phyloP scores from a whole-genome alignment of 345 rosid species.

The Brassica rapa region DNA sequence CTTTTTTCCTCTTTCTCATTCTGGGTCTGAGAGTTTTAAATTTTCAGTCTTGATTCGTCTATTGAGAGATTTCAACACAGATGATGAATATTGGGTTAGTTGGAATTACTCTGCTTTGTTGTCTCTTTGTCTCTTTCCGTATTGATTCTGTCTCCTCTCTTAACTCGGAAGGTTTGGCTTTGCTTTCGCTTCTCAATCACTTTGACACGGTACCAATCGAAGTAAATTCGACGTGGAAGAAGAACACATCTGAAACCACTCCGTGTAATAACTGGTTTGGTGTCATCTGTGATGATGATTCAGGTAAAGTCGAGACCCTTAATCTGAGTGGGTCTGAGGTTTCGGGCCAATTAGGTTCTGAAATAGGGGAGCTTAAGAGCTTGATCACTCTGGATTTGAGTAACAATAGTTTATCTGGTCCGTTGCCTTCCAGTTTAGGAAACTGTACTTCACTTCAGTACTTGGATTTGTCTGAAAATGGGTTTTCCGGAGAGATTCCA shows the following conservation, averaged over 20 bases:
- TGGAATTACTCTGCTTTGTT: slow-evolving; percentile 1
- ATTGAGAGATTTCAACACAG: not conserved
- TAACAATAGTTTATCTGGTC: slow-evolving; percentile 50
- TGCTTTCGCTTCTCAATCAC: slow-evolving; percentile 54
- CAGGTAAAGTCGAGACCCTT: slow-evolving; percentile 43
- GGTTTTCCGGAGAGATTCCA: slow-evolving; percentile 56
- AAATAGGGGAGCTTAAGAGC: slow-evolving; percentile 48
- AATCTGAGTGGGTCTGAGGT: slow-evolving; percentile 50
- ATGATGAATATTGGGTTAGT: slow-evolving; percentile 25
- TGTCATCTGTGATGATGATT: slow-evolving; percentile 48
- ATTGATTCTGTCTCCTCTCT: slow-evolving; percentile 34
- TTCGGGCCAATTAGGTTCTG: slow-evolving; percentile 65
- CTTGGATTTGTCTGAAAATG: slow-evolving; percentile 59
- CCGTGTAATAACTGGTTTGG: slow-evolving; percentile 68
- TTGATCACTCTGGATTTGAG: slow-evolving; percentile 54
- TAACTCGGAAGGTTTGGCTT: slow-evolving; percentile 51
- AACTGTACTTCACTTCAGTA: slow-evolving; percentile 49
- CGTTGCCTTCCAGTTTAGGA: slow-evolving; percentile 49
- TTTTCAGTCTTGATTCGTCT: not conserved
- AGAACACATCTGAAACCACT: slow-evolving; percentile 47
- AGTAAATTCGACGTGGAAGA: slow-evolving; percentile 50
- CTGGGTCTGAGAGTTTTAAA: slow-evolving; percentile 14
- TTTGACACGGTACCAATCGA: slow-evolving; percentile 48
- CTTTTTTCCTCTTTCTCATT: not conserved
- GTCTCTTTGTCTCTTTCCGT: slow-evolving; percentile 15